A percentile compares a stretch with the other conserved stretches of the same genome.
These are phyloP conservation scores for Fusarium oligoseptatum DNA, from an alignment of 2,329 filamentous ascomycete species.

Conservation along the genomic window DNA sequence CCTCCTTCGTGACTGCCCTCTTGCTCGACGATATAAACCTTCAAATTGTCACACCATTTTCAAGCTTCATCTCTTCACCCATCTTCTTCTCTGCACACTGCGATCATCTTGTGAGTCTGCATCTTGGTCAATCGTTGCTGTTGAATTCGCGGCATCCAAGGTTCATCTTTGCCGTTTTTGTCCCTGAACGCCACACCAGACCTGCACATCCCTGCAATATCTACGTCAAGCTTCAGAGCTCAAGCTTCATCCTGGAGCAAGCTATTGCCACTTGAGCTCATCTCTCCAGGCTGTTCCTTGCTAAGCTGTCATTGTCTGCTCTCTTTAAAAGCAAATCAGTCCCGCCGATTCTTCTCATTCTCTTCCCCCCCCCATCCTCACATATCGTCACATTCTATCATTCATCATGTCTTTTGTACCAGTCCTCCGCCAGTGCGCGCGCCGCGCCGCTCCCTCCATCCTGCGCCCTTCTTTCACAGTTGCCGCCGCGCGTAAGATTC, in stretches of 20 bases:
- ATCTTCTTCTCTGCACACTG: neutral
- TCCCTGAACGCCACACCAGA: constrained; percentile 29
- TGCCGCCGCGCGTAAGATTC: constrained; percentile 48
- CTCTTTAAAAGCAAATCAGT: constrained; percentile 20
- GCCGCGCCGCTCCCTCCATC: constrained; percentile 41
- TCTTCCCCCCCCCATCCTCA: neutral
- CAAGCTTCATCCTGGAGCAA: constrained; percentile 24
- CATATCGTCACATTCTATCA: constrained; percentile 7
- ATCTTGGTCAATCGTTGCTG: constrained; percentile 23
- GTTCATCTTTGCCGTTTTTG: constrained; percentile 37
- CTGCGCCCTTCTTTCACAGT: constrained; percentile 42
- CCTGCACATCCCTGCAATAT: constrained; percentile 30
- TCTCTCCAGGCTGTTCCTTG: neutral
- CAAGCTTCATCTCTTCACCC: neutral
- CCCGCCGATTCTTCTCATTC: neutral
- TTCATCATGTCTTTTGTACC: constrained; percentile 41
- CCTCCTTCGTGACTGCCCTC: neutral
- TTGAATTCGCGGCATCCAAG: constrained; percentile 11
- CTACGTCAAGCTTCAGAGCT: constrained; percentile 38
- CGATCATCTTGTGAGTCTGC: neutral
- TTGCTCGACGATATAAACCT: constrained; percentile 2
- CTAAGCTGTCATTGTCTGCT: constrained; percentile 16
- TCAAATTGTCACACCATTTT: constrained; percentile 6
- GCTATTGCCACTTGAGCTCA: constrained; percentile 35
- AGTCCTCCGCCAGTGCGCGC: constrained; percentile 47